phyloP scores from a whole-genome alignment of 495 filamentous ascomycete species.

The Xylaria intraflava region DNA sequence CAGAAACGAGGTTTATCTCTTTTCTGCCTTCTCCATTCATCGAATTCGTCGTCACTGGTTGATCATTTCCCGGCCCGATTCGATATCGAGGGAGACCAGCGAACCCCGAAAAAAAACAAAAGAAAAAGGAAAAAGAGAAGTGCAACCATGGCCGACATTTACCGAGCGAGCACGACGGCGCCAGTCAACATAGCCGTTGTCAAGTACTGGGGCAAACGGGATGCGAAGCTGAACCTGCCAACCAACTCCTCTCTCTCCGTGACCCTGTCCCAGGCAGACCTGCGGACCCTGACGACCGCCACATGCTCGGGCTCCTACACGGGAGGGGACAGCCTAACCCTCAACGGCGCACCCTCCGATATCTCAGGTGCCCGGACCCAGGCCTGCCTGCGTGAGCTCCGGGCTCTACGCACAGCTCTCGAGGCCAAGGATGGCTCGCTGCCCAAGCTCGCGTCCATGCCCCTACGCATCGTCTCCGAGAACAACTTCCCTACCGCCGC shows the following conservation, averaged over 20 bases:
- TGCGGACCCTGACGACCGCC: conserved; percentile 92
- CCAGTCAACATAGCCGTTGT: conserved; percentile 99
- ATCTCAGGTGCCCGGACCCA: conserved; percentile 81
- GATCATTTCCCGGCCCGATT: not conserved
- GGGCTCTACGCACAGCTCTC: conserved; percentile 63
- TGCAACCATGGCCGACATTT: conserved; percentile 51
- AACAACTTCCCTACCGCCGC: conserved; percentile 99
- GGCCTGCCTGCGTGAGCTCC: conserved; percentile 82
- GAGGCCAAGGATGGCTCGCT: conserved; percentile 64
- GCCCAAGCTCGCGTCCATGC: conserved; percentile 66
- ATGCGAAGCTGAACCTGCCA: conserved; percentile 85
- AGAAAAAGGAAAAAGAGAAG: not conserved
- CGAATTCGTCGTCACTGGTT: not conserved
- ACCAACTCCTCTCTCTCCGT: conserved; percentile 96
- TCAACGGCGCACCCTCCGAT: conserved; percentile 79
- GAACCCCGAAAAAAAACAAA: not conserved
- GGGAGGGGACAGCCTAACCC: conserved; percentile 62
- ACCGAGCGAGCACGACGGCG: conserved; percentile 89
- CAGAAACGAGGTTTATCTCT: no score
- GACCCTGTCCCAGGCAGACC: conserved; percentile 87
- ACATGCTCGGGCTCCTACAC: conserved; percentile 76
- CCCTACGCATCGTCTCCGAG: conserved; percentile 77
- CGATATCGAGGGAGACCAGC: not conserved
- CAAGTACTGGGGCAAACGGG: conserved; percentile 99
- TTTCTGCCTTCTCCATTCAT: not conserved